phyloP scores from a whole-genome alignment of 2,329 filamentous ascomycete genomes.

The Myrmaecium sp. region DNA sequence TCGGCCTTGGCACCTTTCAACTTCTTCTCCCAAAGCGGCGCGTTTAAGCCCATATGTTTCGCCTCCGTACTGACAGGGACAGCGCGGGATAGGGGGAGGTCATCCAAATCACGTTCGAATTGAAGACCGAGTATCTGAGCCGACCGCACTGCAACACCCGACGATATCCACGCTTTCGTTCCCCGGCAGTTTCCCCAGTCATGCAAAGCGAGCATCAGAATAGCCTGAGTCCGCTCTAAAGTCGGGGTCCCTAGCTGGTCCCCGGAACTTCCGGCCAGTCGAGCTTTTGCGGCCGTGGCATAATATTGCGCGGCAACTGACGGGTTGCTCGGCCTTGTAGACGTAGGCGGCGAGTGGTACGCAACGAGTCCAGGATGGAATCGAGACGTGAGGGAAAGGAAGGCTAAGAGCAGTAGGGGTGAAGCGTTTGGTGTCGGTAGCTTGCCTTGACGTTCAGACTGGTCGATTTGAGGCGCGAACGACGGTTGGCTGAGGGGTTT shows the following conservation, averaged over 20 bases:
- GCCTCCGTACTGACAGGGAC: constrained; percentile 19
- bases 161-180: constrained; percentile 46
- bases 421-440: constrained; percentile 17
- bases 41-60: constrained; percentile 20
- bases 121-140: constrained; percentile 28
- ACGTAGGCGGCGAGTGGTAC: constrained; percentile 34
- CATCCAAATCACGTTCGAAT: constrained; percentile 12
- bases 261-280: constrained; percentile 33
- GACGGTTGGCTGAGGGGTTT: constrained; percentile 24
- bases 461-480: constrained; percentile 21
- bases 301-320: constrained; percentile 47
- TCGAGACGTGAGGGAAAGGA: constrained; percentile 51
- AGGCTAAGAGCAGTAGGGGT: constrained; percentile 42
- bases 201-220: constrained; percentile 54
- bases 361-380: constrained; percentile 45
- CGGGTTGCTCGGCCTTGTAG: constrained; percentile 31
- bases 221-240: constrained; percentile 47
- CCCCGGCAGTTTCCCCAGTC: constrained; percentile 53
- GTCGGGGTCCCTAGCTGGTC: constrained; percentile 33
- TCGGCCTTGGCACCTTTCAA: constrained; percentile 12
- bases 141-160: constrained; percentile 42
- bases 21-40: neutral
- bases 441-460: too few relatives aligned
- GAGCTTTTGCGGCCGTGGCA: constrained; percentile 38
- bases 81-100: constrained; percentile 16